Conservation (phyloP, 495 filamentous ascomycete genomes). For the Lineolata rhizophorae region DNA sequence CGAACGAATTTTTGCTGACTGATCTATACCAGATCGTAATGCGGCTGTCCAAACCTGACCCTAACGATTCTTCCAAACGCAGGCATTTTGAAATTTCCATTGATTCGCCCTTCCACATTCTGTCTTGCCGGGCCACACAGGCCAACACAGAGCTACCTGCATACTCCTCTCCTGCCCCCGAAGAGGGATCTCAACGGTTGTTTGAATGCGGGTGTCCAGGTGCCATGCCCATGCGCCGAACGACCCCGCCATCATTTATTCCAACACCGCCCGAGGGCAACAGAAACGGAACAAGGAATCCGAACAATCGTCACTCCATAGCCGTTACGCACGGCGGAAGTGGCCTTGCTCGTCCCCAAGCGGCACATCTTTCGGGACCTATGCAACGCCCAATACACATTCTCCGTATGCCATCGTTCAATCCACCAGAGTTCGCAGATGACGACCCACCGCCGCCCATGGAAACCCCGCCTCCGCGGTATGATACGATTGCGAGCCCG, state of each 20-base stretch:
- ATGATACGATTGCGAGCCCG: conserved; percentile 59
- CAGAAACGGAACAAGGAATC: no score
- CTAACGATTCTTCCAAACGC: conserved; percentile 57
- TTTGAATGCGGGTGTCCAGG: no score
- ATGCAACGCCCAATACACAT: conserved; percentile 72
- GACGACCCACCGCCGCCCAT: conserved; percentile 69
- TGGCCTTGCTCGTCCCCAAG: conserved; percentile 18
- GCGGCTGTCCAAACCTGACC: conserved; percentile 75
- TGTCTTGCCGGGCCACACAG: conserved; percentile 81
- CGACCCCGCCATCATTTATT: no score
- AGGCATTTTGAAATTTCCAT: conserved; percentile 98
- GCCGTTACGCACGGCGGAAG: no score
- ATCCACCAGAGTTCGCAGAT: conserved; percentile 64
- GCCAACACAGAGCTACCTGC: conserved; percentile 77
- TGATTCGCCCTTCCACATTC: conserved; percentile 88
- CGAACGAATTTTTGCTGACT: no score
- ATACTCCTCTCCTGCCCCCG: conserved; percentile 25
- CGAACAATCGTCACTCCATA: no score
- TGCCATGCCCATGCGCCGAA: conserved; percentile 15
- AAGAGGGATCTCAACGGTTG: background rate
- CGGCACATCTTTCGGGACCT: conserved; percentile 12
- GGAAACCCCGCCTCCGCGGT: conserved; percentile 71
- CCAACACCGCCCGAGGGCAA: no score
- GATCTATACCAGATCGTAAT: conserved; percentile 66
- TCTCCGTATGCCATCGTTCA: conserved; percentile 67